A percentile compares a stretch with the other conserved stretches of the same genome.
Conservation (phyloP, 768 basidiomycete species). For the Calocybe cyanea region DNA sequence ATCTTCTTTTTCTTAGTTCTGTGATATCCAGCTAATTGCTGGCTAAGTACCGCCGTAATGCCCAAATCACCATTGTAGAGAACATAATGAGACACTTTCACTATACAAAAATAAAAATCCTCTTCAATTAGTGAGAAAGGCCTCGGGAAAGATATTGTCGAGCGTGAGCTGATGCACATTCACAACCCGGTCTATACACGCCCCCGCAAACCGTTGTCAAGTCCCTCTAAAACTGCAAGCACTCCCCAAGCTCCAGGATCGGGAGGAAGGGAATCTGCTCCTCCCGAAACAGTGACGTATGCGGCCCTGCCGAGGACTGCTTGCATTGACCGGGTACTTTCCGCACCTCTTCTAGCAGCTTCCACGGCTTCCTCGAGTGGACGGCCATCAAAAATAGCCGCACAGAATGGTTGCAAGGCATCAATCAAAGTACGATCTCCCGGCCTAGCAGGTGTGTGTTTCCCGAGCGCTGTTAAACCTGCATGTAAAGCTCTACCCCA, state of each 20-base stretch:
- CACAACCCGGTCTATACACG: neutral
- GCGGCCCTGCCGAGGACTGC: slow-evolving; percentile 47
- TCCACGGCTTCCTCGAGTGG: slow-evolving; percentile 28
- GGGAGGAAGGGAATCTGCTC: slow-evolving; percentile 29
- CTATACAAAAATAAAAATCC: neutral
- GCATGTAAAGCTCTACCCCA: slow-evolving; percentile 18
- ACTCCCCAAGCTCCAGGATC: slow-evolving; percentile 61
- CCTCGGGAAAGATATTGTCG: no score
- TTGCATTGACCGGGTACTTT: slow-evolving; percentile 42
- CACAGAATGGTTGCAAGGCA: slow-evolving; percentile 45
- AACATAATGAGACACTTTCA: neutral
- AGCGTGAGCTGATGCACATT: no score
- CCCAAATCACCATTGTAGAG: neutral
- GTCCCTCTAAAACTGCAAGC: slow-evolving; percentile 35
- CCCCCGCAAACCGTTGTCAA: slow-evolving; percentile 20
- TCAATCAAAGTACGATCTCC: slow-evolving; percentile 59
- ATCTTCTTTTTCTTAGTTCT: no score
- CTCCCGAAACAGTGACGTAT: slow-evolving; percentile 37
- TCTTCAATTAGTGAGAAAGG: no score
- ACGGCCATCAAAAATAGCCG: slow-evolving; percentile 20
- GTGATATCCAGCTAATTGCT: neutral
- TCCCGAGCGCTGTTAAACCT: slow-evolving; percentile 27
- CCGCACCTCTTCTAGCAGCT: slow-evolving; percentile 39
- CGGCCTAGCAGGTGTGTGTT: slow-evolving; percentile 47
- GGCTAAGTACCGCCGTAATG: neutral